Evolutionary conservation across 1,284 basidiomycete genomes (phyloP).

Genomic region (Hymenochaete sp.): DNA sequence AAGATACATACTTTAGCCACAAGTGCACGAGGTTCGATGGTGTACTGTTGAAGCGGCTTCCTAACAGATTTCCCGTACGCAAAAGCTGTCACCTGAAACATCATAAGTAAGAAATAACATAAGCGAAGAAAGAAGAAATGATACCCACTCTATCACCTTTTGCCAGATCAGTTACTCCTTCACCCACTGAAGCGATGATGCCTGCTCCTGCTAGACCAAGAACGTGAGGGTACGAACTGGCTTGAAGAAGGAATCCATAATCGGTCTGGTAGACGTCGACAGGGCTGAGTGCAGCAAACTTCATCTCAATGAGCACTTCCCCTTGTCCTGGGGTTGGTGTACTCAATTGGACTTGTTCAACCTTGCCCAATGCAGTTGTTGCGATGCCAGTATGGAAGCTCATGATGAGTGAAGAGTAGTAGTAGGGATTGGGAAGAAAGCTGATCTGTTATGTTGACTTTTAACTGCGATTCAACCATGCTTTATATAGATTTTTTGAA

Average conservation of each 20-base stretch:
- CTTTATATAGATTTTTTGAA: too few relatives aligned
- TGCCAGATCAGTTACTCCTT: constrained; percentile 31
- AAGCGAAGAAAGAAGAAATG: background rate
- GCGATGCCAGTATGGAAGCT: constrained; percentile 34
- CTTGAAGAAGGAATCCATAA: constrained; percentile 27
- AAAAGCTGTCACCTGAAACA: constrained; percentile 32
- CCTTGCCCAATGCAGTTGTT: constrained; percentile 28
- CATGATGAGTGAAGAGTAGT: too few relatives aligned
- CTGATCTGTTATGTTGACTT: too few relatives aligned
- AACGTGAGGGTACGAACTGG: constrained; percentile 29
- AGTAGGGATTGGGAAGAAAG: too few relatives aligned
- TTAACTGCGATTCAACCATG: too few relatives aligned
- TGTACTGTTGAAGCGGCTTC: constrained; percentile 38
- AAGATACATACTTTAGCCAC: constrained; percentile 36
- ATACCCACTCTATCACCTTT: constrained; percentile 35
- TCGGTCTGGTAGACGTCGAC: constrained; percentile 37
- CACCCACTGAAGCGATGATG: constrained; percentile 32
- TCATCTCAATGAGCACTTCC: constrained; percentile 39
- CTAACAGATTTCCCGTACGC: constrained; percentile 24
- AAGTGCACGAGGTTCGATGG: constrained; percentile 28
- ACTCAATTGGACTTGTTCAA: constrained; percentile 33
- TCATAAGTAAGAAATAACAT: background rate
- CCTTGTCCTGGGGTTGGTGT: constrained; percentile 33
- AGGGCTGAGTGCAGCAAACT: constrained; percentile 35
- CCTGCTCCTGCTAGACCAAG: constrained; percentile 37